These are phyloP conservation scores for Neurospora discreta DNA, from an alignment of 495 filamentous ascomycete species.

Conservation along the genomic window DNA sequence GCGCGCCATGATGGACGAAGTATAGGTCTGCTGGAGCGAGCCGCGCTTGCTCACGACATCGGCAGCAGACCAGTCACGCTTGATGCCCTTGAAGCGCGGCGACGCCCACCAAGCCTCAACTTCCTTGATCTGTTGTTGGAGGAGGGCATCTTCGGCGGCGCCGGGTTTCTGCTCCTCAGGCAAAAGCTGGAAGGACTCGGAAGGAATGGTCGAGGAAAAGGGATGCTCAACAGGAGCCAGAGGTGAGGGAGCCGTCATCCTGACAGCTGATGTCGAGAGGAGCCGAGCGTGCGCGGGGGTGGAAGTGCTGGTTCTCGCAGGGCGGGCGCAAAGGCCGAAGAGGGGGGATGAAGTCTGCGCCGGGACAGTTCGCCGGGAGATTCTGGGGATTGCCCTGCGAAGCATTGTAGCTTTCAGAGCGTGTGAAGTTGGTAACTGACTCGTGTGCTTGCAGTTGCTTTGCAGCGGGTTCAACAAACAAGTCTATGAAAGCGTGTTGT, in stretches of 20 bases:
- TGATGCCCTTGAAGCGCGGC: conserved; percentile 77
- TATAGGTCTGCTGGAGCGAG: conserved; percentile 73
- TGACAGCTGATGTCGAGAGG: conserved; percentile 13
- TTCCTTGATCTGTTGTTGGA: conserved; percentile 64
- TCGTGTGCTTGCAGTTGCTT: neutral
- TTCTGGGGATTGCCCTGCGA: conserved; percentile 13
- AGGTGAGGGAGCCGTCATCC: conserved; percentile 15
- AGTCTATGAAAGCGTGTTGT: too few relatives aligned
- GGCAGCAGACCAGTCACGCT: conserved; percentile 76
- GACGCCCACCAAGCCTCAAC: conserved; percentile 82
- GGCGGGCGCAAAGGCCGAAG: neutral
- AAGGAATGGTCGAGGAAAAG: conserved; percentile 44
- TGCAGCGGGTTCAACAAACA: neutral
- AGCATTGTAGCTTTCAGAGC: conserved; percentile 15
- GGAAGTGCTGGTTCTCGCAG: neutral
- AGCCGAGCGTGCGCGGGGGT: conserved; percentile 5
- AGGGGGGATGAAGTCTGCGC: conserved; percentile 6
- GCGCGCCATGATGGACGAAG: conserved; percentile 83
- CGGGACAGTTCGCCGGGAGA: conserved; percentile 14
- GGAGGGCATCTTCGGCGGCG: conserved; percentile 69
- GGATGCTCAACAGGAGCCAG: conserved; percentile 26
- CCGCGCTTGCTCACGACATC: conserved; percentile 92
- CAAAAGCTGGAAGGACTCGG: conserved; percentile 72
- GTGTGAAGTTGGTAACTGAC: neutral
- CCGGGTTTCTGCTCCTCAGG: conserved; percentile 61